Percentiles rank a stretch among this genome's conserved stretches.
phyloP scores from a whole-genome alignment of 257 asterid species.

The Salvia hispanica region DNA sequence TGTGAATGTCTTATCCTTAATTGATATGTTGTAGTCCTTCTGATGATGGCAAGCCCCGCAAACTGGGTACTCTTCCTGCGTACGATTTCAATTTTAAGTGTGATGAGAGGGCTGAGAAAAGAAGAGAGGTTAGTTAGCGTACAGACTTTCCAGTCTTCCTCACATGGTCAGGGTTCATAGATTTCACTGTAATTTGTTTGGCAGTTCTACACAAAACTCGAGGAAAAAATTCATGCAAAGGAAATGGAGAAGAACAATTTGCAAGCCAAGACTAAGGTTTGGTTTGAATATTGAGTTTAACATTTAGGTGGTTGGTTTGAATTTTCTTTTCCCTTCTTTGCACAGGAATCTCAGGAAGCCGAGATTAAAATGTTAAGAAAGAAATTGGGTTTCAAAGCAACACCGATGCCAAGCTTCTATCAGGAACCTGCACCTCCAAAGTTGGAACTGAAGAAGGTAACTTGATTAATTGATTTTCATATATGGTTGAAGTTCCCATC shows the following conservation, averaged over 20 bases:
- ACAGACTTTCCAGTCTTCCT: conserved; percentile 14
- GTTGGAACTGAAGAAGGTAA: conserved; percentile 86
- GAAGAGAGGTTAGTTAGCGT: conserved; percentile 70
- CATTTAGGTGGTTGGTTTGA: conserved; percentile 22
- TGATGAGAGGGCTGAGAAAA: conserved; percentile 90
- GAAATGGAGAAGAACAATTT: conserved; percentile 71
- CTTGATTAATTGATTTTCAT: conserved; percentile 26
- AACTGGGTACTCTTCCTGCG: conserved; percentile 69
- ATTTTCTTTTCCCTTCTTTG: conserved; percentile 16
- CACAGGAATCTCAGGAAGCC: conserved; percentile 89
- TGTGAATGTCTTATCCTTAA: conserved; percentile 52
- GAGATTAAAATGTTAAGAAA: conserved; percentile 79
- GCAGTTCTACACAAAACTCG: conserved; percentile 87
- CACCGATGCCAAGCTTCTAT: conserved; percentile 96
- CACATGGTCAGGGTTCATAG: conserved; percentile 26
- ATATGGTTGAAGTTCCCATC: conserved; percentile 1
- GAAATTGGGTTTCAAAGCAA: conserved; percentile 86
- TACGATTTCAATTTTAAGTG: conserved; percentile 81
- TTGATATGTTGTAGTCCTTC: conserved; percentile 51
- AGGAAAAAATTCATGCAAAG: conserved; percentile 84
- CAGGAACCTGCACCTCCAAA: conserved; percentile 96
- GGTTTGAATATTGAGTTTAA: conserved; percentile 5
- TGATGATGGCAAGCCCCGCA: conserved; percentile 65
- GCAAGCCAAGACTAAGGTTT: conserved; percentile 85
- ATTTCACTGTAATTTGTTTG: conserved; percentile 30